Evolutionary conservation across 139 green algal genomes (phyloP).

Genomic region (Closterium sp.): DNA sequence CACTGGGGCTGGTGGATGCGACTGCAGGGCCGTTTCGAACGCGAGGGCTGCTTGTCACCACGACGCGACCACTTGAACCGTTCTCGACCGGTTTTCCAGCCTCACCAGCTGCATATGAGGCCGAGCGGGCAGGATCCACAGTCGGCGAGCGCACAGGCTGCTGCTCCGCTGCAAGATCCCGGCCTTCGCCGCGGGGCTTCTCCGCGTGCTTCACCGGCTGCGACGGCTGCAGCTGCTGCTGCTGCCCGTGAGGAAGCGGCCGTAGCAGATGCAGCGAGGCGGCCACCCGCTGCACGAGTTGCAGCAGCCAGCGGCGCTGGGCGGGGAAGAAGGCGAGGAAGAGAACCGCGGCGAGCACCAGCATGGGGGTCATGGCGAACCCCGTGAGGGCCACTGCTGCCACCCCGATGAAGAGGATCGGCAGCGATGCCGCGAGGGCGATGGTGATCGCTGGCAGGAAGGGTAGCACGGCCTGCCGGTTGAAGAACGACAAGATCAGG

Average conservation of each 20-base stretch:
- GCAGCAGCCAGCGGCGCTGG: neutral
- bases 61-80: neutral
- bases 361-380: neutral
- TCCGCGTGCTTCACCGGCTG: neutral
- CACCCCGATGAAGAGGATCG: neutral
- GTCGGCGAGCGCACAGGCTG: neutral
- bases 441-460: neutral
- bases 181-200: neutral
- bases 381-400: neutral
- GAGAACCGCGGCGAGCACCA: neutral
- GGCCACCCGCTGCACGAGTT: neutral
- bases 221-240: too few relatives aligned
- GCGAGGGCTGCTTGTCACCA: neutral
- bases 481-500: neutral
- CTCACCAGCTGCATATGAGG: neutral
- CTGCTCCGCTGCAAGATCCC: neutral
- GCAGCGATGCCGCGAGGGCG: neutral
- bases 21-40: neutral
- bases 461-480: neutral
- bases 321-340: neutral
- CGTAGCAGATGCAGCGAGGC: neutral
- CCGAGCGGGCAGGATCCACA: neutral
- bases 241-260: neutral
- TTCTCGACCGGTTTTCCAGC: neutral
- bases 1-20: neutral